These are phyloP conservation scores for Podaxis sp. DNA, from an alignment of 768 basidiomycete genomes.

Conservation along the genomic window DNA sequence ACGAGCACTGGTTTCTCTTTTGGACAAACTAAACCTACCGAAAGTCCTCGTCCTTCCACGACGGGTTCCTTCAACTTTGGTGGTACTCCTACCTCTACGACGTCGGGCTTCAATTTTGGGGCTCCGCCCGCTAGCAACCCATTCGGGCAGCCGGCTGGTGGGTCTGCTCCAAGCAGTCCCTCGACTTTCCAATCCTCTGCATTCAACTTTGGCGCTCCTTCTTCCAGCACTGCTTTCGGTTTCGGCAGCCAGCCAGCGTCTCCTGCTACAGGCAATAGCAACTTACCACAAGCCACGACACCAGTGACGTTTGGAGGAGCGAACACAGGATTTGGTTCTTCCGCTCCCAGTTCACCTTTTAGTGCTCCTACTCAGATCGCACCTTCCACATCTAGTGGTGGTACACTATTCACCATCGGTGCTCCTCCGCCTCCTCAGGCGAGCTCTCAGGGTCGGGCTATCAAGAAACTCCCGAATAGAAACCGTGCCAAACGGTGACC, in stretches of 20 bases:
- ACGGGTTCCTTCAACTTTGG: constrained; percentile 51
- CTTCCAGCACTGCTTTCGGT: constrained; percentile 40
- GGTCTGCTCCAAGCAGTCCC: constrained; percentile 57
- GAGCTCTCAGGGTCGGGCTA: constrained; percentile 33
- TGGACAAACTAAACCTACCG: constrained; percentile 36
- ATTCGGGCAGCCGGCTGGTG: constrained; percentile 41
- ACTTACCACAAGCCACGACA: constrained; percentile 36
- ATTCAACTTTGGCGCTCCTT: constrained; percentile 46
- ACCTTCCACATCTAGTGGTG: constrained; percentile 36
- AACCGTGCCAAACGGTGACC: constrained; percentile 37
- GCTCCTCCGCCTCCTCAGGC: constrained; percentile 44
- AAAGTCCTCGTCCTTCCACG: constrained; percentile 39
- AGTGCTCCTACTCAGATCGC: constrained; percentile 36
- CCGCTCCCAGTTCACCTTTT: constrained; percentile 48
- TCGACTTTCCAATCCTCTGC: constrained; percentile 52
- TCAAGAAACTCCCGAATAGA: constrained; percentile 58
- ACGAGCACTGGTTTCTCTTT: constrained; percentile 40
- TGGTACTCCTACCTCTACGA: constrained; percentile 36
- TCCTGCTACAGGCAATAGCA: constrained; percentile 43
- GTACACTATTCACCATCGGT: constrained; percentile 60
- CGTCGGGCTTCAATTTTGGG: constrained; percentile 42
- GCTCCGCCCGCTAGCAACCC: constrained; percentile 33
- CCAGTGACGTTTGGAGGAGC: constrained; percentile 41
- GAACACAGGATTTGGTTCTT: constrained; percentile 32
- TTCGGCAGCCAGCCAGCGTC: constrained; percentile 64